A percentile compares a stretch with the other conserved stretches of the same genome.
phyloP scores from a whole-genome alignment of 1,139 yeast species.

The Sugiyamaella castrensis region DNA sequence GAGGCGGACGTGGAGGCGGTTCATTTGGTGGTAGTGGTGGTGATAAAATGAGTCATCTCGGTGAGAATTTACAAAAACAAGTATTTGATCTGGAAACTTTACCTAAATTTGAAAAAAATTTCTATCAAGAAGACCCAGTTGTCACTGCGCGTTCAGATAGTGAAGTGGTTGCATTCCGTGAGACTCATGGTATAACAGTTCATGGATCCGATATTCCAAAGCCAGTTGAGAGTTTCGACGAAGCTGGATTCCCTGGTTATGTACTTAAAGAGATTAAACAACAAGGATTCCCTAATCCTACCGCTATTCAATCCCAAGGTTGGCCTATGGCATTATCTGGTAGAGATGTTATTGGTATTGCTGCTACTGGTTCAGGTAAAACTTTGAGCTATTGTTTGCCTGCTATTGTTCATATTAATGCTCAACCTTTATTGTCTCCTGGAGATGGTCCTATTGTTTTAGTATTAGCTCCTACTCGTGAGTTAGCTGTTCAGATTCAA shows the following conservation, averaged over 20 bases:
- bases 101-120: constrained; percentile 93
- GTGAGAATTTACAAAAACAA: constrained; percentile 62
- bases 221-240: constrained; percentile 90
- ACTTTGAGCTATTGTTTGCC: constrained; percentile 96
- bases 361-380: constrained; percentile 98
- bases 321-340: constrained; percentile 99
- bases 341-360: constrained; percentile 98
- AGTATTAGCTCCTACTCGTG: constrained; percentile 98
- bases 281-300: constrained; percentile 91
- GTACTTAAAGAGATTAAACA: constrained; percentile 85
- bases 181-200: constrained; percentile 79
- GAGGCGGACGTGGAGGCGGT: constrained; percentile 18
- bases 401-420: constrained; percentile 94
- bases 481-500: constrained; percentile 96
- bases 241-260: constrained; percentile 95
- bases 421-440: constrained; percentile 86
- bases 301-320: constrained; percentile 98
- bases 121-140: constrained; percentile 78
- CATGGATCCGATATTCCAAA: constrained; percentile 85
- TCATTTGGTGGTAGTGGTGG: constrained; percentile 29
- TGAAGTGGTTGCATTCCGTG: constrained; percentile 75
- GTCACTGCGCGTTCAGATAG: constrained; percentile 72
- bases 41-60: constrained; percentile 48
- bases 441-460: constrained; percentile 98
- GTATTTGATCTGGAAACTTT: constrained; percentile 74